Conservation (phyloP, 164 flowering plant genomes). For the Houttuynia cordata region DNA sequence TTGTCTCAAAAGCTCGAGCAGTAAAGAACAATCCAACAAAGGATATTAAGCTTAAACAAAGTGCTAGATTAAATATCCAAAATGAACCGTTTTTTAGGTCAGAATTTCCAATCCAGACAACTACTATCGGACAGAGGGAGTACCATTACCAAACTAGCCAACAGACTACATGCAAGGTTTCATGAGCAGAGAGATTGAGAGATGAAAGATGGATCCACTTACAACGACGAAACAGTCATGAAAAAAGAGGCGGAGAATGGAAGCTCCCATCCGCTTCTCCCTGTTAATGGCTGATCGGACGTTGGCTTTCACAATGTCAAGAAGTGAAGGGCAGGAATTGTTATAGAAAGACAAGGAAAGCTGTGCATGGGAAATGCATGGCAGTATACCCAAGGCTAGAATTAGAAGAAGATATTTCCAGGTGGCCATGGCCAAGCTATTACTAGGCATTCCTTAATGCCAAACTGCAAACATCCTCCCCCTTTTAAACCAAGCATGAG, state of each 20-base stretch:
- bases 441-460: neutral
- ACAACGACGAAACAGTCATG: conserved; percentile 50
- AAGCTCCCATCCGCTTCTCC: conserved; percentile 38
- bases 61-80: too few relatives aligned
- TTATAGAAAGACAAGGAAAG: conserved; percentile 16
- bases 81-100: too few relatives aligned
- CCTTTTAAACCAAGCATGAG: neutral
- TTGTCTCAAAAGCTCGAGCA: too few relatives aligned
- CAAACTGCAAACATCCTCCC: neutral
- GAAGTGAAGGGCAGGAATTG: conserved; percentile 23
- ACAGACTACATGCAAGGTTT: too few relatives aligned
- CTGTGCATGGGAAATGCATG: conserved; percentile 10
- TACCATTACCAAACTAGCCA: neutral
- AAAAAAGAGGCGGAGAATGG: conserved; percentile 33
- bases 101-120: too few relatives aligned
- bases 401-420: conserved; percentile 3
- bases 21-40: too few relatives aligned
- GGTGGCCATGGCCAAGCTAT: conserved; percentile 6
- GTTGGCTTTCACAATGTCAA: conserved; percentile 10
- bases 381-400: conserved; percentile 3
- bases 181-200: too few relatives aligned
- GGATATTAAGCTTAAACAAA: neutral
- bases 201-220: neutral
- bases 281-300: conserved; percentile 22
- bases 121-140: too few relatives aligned